phyloP scores from a whole-genome alignment of 305 asterid species.

The Plantago rigida region DNA sequence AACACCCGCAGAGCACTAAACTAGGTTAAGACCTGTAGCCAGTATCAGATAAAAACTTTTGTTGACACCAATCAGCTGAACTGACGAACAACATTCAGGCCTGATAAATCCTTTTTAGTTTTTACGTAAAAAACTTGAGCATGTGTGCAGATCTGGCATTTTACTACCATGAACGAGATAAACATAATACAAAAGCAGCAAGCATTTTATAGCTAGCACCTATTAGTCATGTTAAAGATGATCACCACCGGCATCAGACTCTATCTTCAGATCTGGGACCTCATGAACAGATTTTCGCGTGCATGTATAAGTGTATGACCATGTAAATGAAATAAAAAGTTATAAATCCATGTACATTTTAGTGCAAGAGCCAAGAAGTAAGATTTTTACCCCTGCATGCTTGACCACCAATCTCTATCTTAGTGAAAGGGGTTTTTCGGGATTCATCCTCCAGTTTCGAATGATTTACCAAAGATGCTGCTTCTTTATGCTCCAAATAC shows the following conservation, averaged over 20 bases:
- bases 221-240: background rate
- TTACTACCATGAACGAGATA: background rate
- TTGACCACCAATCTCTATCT: constrained; percentile 39
- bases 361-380: constrained; percentile 14
- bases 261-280: background rate
- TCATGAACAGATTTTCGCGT: constrained; percentile 3
- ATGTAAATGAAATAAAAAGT: background rate
- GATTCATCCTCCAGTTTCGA: constrained; percentile 49
- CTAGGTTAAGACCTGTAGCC: background rate
- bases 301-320: constrained; percentile 6
- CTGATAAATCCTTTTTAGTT: background rate
- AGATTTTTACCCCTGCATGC: constrained; percentile 42
- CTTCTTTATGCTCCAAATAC: constrained; percentile 38
- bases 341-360: constrained; percentile 14
- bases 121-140: background rate
- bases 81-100: background rate
- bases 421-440: constrained; percentile 35
- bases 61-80: background rate
- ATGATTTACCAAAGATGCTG: constrained; percentile 36
- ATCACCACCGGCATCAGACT: background rate
- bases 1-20: background rate
- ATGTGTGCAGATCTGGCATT: background rate
- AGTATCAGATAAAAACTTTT: background rate
- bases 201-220: background rate
- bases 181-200: background rate